phyloP scores from a whole-genome alignment of 768 basidiomycete species.

The Kwoniella mangroviensis region DNA sequence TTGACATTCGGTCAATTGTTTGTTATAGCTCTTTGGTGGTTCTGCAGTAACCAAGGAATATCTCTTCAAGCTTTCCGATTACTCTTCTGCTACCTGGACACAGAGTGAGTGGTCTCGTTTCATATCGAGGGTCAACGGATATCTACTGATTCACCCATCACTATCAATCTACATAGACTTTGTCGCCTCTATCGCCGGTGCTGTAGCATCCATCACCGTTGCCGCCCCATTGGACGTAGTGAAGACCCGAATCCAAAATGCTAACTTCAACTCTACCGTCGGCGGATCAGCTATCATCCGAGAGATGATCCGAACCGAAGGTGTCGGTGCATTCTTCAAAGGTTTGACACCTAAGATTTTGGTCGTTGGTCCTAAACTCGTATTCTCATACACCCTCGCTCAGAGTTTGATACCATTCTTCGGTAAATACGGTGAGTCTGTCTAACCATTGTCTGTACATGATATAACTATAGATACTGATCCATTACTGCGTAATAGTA shows the following conservation, averaged over 20 bases:
- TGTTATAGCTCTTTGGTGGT: conserved; percentile 82
- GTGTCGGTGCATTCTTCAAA: conserved; percentile 85
- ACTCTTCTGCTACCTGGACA: conserved; percentile 90
- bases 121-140: too few species aligned
- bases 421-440: conserved; percentile 68
- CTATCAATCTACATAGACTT: conserved; percentile 64
- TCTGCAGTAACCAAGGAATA: conserved; percentile 95
- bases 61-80: conserved; percentile 83
- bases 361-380: conserved; percentile 95
- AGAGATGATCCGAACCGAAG: conserved; percentile 87
- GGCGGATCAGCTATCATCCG: conserved; percentile 76
- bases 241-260: conserved; percentile 96
- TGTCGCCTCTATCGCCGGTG: conserved; percentile 89
- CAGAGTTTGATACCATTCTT: conserved; percentile 94
- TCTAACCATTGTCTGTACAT: not conserved
- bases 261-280: conserved; percentile 73
- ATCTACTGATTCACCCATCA: not conserved
- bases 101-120: conserved; percentile 64
- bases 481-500: not conserved
- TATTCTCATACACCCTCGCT: conserved; percentile 96
- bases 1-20: too few species aligned
- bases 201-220: conserved; percentile 91
- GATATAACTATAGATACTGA: too few species aligned
- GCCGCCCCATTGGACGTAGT: conserved; percentile 94
- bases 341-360: conserved; percentile 97